A percentile compares a stretch with the other conserved stretches of the same genome.
phyloP scores from a whole-genome alignment of 2,329 filamentous ascomycete genomes.

The Scytalidium sp. region DNA sequence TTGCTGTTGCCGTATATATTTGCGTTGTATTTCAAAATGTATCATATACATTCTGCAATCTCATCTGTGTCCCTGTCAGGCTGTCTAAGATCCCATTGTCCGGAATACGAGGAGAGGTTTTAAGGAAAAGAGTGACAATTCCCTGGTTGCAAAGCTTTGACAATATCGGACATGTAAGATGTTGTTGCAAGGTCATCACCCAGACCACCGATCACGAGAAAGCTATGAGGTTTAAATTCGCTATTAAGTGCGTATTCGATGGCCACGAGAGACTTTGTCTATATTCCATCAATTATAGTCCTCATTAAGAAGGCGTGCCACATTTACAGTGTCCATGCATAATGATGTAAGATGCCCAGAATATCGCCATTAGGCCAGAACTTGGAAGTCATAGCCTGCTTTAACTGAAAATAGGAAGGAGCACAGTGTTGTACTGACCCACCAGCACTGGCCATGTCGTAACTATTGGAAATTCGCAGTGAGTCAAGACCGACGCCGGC shows the following conservation, averaged over 20 bases:
- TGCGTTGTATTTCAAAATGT: conserved; percentile 31
- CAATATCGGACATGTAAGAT: conserved; percentile 43
- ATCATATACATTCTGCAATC: conserved; percentile 27
- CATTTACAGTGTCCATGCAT: conserved; percentile 21
- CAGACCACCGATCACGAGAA: conserved; percentile 52
- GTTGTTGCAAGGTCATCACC: conserved; percentile 48
- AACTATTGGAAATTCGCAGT: too few species aligned
- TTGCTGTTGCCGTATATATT: conserved; percentile 40
- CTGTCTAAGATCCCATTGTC: conserved; percentile 32
- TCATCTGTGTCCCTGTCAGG: conserved; percentile 35
- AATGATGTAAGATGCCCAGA: conserved; percentile 31
- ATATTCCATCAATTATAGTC: conserved; percentile 4
- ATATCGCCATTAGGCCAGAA: conserved; percentile 32
- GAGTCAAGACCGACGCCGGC: too few species aligned
- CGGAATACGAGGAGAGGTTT: conserved; percentile 38
- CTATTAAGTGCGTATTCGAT: conserved; percentile 34
- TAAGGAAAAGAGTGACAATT: conserved; percentile 34
- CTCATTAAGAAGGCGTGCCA: not conserved
- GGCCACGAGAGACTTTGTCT: conserved; percentile 35
- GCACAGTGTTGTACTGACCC: too few species aligned
- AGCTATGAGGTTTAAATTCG: conserved; percentile 36
- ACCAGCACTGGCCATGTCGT: too few species aligned
- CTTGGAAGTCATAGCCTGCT: conserved; percentile 28
- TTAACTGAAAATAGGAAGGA: too few species aligned
- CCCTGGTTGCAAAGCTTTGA: conserved; percentile 32